Base-by-base conservation (phyloP, 352 stramenopile species). In the Nannochloropsis limnetica region DNA sequence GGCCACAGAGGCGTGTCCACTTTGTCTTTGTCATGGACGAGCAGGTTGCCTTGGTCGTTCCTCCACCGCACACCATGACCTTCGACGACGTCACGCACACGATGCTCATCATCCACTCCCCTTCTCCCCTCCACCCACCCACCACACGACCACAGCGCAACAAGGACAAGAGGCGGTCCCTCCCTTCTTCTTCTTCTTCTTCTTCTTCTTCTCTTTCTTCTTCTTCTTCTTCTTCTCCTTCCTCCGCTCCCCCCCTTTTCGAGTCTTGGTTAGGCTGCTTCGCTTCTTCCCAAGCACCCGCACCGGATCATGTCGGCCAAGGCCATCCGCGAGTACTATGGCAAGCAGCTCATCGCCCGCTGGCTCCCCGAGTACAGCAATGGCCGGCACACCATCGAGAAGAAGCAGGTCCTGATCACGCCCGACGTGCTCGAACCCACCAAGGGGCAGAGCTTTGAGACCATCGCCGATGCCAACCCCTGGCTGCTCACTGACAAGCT, bases 291-390 rank as follows among this genome's bases (percentile, higher is more conserved):
- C n/a, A 15, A 6, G 22, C 4, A 25, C 11, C 22, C 61, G n/a
- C n/a, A 25, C 61, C 22, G 9, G n/a, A 89, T 28, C 81, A 98
- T 98, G 93, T 96, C 93, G 81, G 93, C 94, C 85, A 97, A 97
- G 88, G 92, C 93, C 61, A 96, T 97, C 86, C 92, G 93, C 84
- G 94, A 98, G 88, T 97, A 96, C 87, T 92, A 97, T 84, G 94
- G 94, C 88, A 98, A 98, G 90, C 92, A 93, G 86, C 91, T 98
- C 80, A 88, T 97, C 54, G 89, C 88, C 27, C 88, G 89, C 68
- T 91, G 91, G 85, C 84, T 93, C 5, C 81, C 83, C 1, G 89
- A 91, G 74, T 87, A 91, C 79, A 88, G 88, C 68, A 68, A 85
- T 29, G 90, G 88, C 61, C 90, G 88, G 81, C 90, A 97, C 86